These are phyloP conservation scores for Aurantiochytrium sp. DNA, from an alignment of 108 stramenopile genomes.

Conservation along the genomic window DNA sequence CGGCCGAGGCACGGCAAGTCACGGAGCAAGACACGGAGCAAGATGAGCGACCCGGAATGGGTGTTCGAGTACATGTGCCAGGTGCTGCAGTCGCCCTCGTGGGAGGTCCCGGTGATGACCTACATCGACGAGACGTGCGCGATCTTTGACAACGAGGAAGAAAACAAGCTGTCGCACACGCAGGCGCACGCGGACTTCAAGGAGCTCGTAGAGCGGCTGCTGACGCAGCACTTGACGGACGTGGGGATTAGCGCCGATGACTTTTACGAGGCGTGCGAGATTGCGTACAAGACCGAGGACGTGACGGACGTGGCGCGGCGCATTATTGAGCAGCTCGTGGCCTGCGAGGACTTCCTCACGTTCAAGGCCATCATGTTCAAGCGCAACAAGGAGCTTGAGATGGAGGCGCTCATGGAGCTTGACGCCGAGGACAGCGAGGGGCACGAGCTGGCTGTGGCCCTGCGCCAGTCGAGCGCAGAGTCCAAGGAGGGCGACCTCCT, in stretches of 20 bases:
- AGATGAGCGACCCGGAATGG: slow-evolving; percentile 44
- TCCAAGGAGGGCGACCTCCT: not conserved
- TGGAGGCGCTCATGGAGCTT: slow-evolving; percentile 23
- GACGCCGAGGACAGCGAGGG: not conserved
- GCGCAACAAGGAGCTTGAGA: slow-evolving; percentile 34
- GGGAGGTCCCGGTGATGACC: slow-evolving; percentile 48
- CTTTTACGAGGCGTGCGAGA: slow-evolving; percentile 48
- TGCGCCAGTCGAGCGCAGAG: not conserved
- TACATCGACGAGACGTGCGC: slow-evolving; percentile 56
- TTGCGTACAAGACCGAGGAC: not conserved
- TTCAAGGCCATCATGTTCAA: slow-evolving; percentile 30
- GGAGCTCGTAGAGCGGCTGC: slow-evolving; percentile 21
- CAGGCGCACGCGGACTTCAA: slow-evolving; percentile 43
- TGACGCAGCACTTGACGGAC: slow-evolving; percentile 41
- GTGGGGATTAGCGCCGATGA: slow-evolving; percentile 48
- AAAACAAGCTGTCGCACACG: slow-evolving; percentile 56
- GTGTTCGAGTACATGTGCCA: slow-evolving; percentile 53
- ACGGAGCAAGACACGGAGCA: too few species aligned
- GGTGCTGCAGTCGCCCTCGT: slow-evolving; percentile 49
- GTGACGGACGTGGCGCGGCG: slow-evolving; percentile 40
- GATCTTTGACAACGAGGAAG: slow-evolving; percentile 58
- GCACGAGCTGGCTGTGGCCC: not conserved
- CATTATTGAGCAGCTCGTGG: slow-evolving; percentile 25
- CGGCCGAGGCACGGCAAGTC: too few species aligned
- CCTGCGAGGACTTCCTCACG: slow-evolving; percentile 30